Conservation (phyloP, 1,284 basidiomycete genomes). For the Moesziomyces sp. region DNA sequence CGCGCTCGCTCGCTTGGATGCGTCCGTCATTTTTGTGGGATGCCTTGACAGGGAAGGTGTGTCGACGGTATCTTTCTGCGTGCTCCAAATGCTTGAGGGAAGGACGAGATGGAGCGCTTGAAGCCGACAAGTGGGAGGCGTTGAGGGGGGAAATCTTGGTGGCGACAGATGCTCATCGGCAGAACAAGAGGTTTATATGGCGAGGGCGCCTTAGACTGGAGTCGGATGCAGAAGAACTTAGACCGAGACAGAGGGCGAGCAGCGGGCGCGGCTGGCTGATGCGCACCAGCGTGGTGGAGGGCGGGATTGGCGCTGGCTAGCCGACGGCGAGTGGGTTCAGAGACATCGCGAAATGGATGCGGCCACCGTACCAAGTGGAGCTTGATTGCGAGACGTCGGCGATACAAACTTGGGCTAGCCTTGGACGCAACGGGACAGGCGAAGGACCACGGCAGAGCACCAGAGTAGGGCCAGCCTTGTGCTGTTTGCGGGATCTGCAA, state of each 20-base stretch:
- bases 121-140: too few species aligned
- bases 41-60: not conserved
- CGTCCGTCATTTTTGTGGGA: conserved; percentile 17
- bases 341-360: conserved; percentile 14
- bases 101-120: too few species aligned
- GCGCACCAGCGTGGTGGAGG: conserved; percentile 6
- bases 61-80: not conserved
- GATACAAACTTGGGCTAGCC: not conserved
- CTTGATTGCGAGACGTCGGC: not conserved
- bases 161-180: not conserved
- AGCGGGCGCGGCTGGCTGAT: not conserved
- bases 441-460: not conserved
- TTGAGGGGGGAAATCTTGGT: not conserved
- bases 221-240: not conserved
- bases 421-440: not conserved
- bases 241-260: not conserved
- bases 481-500: conserved; percentile 21
- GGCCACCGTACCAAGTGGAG: conserved; percentile 1
- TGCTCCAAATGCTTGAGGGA: too few species aligned
- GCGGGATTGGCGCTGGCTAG: not conserved
- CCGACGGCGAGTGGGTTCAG: conserved; percentile 4
- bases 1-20: conserved; percentile 20
- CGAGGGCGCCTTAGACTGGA: not conserved
- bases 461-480: not conserved
- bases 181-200: not conserved